Percentiles rank a stretch among this genome's conserved stretches.
These are phyloP conservation scores for Pseudomonodictys pantanalensis DNA, from an alignment of 495 filamentous ascomycete species.

Conservation along the genomic window DNA sequence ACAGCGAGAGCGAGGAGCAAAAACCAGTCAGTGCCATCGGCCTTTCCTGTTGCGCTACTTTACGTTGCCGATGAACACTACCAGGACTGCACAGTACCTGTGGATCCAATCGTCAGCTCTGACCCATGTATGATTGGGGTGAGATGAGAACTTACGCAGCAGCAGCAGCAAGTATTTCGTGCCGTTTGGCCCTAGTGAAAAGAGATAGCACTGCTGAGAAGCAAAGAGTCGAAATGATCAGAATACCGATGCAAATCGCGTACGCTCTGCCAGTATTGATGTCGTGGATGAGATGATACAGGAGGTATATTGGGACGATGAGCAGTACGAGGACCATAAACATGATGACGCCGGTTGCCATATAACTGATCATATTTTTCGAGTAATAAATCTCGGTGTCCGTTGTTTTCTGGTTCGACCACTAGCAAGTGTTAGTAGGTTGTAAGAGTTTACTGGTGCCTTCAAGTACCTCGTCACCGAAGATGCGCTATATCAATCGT, in stretches of 20 bases:
- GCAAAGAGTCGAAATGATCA: constrained; percentile 36
- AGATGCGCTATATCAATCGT: background rate
- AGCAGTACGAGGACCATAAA: background rate
- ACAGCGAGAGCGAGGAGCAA: too few relatives aligned
- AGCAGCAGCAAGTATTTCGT: constrained; percentile 41
- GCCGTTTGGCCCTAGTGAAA: constrained; percentile 38
- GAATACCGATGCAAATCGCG: constrained; percentile 27
- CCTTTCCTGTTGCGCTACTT: too few relatives aligned
- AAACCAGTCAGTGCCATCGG: too few relatives aligned
- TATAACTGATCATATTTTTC: background rate
- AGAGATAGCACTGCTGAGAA: constrained; percentile 36
- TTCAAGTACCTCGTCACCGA: background rate
- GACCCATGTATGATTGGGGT: background rate
- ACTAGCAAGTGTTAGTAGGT: background rate
- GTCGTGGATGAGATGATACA: constrained; percentile 24
- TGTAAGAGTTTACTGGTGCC: background rate
- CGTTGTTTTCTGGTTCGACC: background rate
- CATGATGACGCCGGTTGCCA: background rate
- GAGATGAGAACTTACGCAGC: constrained; percentile 37
- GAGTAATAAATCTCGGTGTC: background rate
- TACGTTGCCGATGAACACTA: constrained; percentile 30
- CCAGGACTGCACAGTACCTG: constrained; percentile 31
- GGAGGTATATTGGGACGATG: background rate
- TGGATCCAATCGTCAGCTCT: background rate
- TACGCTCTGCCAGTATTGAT: constrained; percentile 2